phyloP scores from a whole-genome alignment of 139 green algal species.

The Pycnococcus provasolii region DNA sequence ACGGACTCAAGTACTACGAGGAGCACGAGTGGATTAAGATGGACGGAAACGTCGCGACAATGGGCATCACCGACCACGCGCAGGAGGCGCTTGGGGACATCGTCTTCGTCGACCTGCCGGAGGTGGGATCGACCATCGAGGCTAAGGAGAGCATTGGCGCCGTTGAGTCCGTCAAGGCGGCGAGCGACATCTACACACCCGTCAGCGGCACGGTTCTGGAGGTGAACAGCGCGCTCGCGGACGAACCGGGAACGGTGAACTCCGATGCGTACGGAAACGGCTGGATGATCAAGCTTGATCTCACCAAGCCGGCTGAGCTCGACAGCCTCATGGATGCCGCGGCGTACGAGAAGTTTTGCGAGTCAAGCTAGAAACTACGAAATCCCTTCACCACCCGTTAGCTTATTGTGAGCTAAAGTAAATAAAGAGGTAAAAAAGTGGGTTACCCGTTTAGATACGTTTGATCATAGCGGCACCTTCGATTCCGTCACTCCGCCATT shows the following conservation, averaged over 20 bases:
- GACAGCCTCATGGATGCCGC: constrained; percentile 58
- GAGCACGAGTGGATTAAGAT: constrained; percentile 55
- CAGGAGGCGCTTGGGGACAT: constrained; percentile 92
- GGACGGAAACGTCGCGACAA: constrained; percentile 66
- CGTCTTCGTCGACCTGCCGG: constrained; percentile 95
- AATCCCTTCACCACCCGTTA: no score
- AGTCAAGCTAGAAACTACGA: constrained; percentile 7
- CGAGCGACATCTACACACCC: constrained; percentile 85
- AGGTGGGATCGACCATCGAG: constrained; percentile 72
- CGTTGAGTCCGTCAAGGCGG: constrained; percentile 98
- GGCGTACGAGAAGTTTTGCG: constrained; percentile 67
- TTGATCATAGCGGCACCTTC: no score
- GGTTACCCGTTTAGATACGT: no score
- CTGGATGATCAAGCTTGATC: constrained; percentile 97
- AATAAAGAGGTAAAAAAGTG: no score
- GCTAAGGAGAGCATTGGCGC: constrained; percentile 82
- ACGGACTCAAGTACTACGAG: constrained; percentile 36
- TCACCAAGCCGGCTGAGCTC: constrained; percentile 59
- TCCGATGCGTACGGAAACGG: constrained; percentile 57
- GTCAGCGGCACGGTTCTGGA: constrained; percentile 78
- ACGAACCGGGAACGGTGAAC: constrained; percentile 83
- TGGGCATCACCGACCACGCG: constrained; percentile 94
- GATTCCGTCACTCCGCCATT: no score
- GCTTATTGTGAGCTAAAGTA: no score
- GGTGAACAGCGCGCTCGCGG: constrained; percentile 60